Percentiles rank a stretch among this genome's conserved stretches.
These are phyloP conservation scores for Cajanus cajan DNA, from an alignment of 306 rosid genomes.

Conservation along the genomic window DNA sequence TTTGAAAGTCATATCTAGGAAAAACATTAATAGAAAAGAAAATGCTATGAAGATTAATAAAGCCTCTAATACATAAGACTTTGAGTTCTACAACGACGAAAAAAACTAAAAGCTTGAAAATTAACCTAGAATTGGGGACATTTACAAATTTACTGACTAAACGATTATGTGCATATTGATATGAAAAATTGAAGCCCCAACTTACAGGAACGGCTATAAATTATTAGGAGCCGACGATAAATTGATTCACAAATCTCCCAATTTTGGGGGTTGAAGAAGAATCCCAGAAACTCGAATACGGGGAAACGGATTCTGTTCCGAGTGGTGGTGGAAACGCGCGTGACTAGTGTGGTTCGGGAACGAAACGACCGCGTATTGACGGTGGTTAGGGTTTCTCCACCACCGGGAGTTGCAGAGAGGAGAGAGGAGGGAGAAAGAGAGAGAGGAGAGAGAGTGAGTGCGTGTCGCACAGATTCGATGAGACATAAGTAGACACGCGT, in stretches of 20 bases:
- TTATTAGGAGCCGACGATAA: not conserved
- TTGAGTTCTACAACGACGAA: not conserved
- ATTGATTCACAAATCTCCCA: not conserved
- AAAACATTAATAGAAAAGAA: not conserved
- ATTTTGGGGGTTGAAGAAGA: not conserved
- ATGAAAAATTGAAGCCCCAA: slow-evolving; percentile 18
- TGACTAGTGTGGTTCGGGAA: not conserved
- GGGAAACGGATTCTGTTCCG: not conserved
- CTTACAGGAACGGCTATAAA: slow-evolving; percentile 29
- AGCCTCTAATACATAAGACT: not conserved
- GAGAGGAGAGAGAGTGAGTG: slow-evolving; percentile 36
- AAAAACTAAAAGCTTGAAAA: not conserved
- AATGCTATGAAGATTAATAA: not conserved
- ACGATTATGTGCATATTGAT: not conserved
- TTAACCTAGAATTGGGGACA: not conserved
- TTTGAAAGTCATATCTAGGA: not conserved
- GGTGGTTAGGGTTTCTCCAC: slow-evolving; percentile 35
- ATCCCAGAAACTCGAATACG: not conserved
- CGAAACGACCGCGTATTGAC: slow-evolving; percentile 36
- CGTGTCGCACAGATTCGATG: slow-evolving; percentile 44
- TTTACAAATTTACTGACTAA: not conserved
- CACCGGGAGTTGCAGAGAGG: slow-evolving; percentile 41
- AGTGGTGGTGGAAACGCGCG: too few species aligned
- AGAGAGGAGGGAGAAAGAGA: not conserved
- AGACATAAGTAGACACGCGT: slow-evolving; percentile 48